Evolutionary conservation across 192 early-diverging fungal genomes (phyloP).

Genomic region (Backusella sp.): DNA sequence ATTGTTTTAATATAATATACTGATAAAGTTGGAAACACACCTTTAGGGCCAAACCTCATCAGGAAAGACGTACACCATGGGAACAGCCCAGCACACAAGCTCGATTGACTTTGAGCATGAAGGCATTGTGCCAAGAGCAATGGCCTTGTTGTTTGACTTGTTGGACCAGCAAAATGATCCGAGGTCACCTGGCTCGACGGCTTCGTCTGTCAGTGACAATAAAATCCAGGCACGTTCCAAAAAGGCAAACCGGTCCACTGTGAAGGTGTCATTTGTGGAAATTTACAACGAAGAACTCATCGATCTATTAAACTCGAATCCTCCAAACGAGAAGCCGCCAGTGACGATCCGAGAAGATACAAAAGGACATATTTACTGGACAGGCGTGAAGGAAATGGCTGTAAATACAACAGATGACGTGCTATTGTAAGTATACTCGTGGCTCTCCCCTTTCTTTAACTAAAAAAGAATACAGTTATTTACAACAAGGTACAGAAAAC

Average conservation of each 20-base stretch:
- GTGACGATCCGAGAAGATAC: slow-evolving; percentile 84
- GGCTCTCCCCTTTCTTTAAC: neutral
- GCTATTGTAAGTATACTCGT: slow-evolving; percentile 48
- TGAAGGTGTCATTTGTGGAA: slow-evolving; percentile 90
- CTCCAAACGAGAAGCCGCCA: slow-evolving; percentile 53
- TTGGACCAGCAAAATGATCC: slow-evolving; percentile 19
- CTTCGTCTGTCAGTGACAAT: neutral
- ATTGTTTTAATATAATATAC: neutral
- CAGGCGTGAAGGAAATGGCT: slow-evolving; percentile 75
- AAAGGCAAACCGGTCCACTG: slow-evolving; percentile 31
- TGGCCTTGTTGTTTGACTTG: slow-evolving; percentile 57
- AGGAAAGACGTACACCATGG: slow-evolving; percentile 98
- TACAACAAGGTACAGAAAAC: slow-evolving; percentile 69
- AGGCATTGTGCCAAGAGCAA: slow-evolving; percentile 76
- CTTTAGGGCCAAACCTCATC: slow-evolving; percentile 80
- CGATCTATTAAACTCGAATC: slow-evolving; percentile 76
- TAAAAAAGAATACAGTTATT: slow-evolving; percentile 32
- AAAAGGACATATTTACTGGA: slow-evolving; percentile 84
- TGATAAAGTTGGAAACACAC: neutral
- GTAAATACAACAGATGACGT: slow-evolving; percentile 74
- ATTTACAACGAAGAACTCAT: slow-evolving; percentile 97
- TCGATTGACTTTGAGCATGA: slow-evolving; percentile 28
- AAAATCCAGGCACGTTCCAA: slow-evolving; percentile 7
- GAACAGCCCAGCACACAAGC: slow-evolving; percentile 56
- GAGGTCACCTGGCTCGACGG: neutral